Percentiles rank a stretch among this genome's conserved stretches.
These are phyloP conservation scores for Tricholoma matsutake DNA, from an alignment of 768 basidiomycete genomes.

Conservation along the genomic window DNA sequence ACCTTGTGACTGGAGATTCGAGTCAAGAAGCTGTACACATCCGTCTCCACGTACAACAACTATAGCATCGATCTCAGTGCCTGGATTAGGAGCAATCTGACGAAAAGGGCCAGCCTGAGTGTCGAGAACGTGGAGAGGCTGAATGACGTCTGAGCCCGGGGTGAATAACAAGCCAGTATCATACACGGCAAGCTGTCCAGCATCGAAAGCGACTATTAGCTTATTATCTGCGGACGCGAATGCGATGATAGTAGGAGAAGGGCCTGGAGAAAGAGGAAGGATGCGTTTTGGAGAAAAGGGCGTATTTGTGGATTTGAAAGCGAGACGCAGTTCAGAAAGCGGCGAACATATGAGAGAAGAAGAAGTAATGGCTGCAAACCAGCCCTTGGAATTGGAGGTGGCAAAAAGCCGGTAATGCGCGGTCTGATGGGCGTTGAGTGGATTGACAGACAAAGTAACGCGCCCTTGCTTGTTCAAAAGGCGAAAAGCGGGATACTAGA, in stretches of 20 bases:
- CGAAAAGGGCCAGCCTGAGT: constrained; percentile 42
- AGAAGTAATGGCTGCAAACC: constrained; percentile 59
- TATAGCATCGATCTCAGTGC: constrained; percentile 51
- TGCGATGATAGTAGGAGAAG: constrained; percentile 49
- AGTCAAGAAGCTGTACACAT: constrained; percentile 60
- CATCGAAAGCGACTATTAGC: constrained; percentile 54
- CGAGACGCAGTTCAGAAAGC: constrained; percentile 55
- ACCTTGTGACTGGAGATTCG: constrained; percentile 49
- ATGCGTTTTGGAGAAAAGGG: constrained; percentile 51
- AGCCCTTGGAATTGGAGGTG: constrained; percentile 56
- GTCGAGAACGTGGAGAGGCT: constrained; percentile 49
- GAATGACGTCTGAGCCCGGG: constrained; percentile 36
- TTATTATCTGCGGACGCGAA: constrained; percentile 52
- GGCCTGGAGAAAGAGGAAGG: constrained; percentile 36
- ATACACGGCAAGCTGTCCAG: constrained; percentile 60
- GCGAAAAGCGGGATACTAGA: constrained; percentile 47
- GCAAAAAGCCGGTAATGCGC: constrained; percentile 50
- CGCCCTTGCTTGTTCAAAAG: constrained; percentile 62
- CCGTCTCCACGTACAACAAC: constrained; percentile 51
- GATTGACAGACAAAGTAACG: constrained; percentile 54
- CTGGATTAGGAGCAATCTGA: constrained; percentile 66
- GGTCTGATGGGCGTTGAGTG: constrained; percentile 43
- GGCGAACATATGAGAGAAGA: constrained; percentile 57
- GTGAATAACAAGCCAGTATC: constrained; percentile 53
- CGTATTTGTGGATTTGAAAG: constrained; percentile 39